phyloP scores from a whole-genome alignment of 208 protist genomes.

The Acanthamoeba divionensis region DNA sequence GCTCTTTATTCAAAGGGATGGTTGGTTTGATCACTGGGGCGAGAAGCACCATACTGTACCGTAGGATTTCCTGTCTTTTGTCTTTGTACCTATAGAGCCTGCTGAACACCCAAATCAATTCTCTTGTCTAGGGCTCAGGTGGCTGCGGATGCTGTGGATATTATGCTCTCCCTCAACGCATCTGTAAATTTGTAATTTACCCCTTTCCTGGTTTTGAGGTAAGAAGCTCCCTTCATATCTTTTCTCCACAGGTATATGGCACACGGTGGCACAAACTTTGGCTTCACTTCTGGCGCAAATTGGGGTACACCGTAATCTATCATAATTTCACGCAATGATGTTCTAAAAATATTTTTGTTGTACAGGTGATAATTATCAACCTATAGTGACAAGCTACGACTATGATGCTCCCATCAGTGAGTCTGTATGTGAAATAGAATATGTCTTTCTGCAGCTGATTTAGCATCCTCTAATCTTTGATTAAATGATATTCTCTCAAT shows the following conservation, averaged over 20 bases:
- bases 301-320: background rate
- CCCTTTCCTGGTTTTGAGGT: too few relatives aligned
- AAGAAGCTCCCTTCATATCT: too few relatives aligned
- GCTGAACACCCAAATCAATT: too few relatives aligned
- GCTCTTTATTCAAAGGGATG: too few relatives aligned
- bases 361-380: background rate
- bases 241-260: too few relatives aligned
- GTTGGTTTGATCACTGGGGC: constrained; percentile 20
- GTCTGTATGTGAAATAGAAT: background rate
- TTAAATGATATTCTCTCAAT: background rate
- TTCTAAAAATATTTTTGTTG: background rate
- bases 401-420: constrained; percentile 28
- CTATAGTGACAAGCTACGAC: background rate
- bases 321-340: too few relatives aligned
- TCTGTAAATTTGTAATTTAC: constrained; percentile 22
- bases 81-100: too few relatives aligned
- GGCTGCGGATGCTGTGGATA: background rate
- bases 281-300: constrained; percentile 12
- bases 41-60: background rate
- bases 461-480: too few relatives aligned
- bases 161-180: background rate
- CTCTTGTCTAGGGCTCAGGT: too few relatives aligned
- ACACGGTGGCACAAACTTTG: constrained; percentile 27
- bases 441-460: too few relatives aligned
- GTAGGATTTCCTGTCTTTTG: too few relatives aligned